A percentile compares a stretch with the other conserved stretches of the same genome.
These are phyloP conservation scores for Saccharomycopsis fibuligera DNA, from an alignment of 805 yeast species.

Conservation along the genomic window DNA sequence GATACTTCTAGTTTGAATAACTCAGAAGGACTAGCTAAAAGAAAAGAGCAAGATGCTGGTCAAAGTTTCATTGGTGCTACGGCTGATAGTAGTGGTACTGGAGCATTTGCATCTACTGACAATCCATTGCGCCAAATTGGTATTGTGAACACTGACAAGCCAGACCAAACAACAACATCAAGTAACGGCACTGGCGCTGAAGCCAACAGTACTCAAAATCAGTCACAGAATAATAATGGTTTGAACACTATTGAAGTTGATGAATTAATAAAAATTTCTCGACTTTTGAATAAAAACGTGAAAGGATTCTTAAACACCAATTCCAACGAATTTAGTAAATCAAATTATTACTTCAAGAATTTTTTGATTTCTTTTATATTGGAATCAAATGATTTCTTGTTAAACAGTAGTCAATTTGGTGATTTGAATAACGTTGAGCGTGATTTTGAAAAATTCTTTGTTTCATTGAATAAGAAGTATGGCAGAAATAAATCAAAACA, in stretches of 20 bases:
- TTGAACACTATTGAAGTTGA: conserved; percentile 3
- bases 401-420: conserved; percentile 9
- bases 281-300: conserved; percentile 6
- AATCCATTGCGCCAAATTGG: background rate
- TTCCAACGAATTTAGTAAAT: conserved; percentile 5
- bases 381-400: conserved; percentile 15
- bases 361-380: conserved; percentile 17
- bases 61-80: too few relatives aligned
- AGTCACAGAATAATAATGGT: background rate
- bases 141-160: background rate
- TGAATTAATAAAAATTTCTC: conserved; percentile 13
- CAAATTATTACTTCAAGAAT: conserved; percentile 14
- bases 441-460: conserved; percentile 1
- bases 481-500: background rate
- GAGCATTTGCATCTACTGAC: background rate
- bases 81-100: background rate
- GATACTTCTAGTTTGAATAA: too few relatives aligned
- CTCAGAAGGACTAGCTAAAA: background rate
- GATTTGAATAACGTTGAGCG: background rate
- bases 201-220: background rate
- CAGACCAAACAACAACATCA: too few relatives aligned
- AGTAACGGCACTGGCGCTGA: too few relatives aligned
- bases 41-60: too few relatives aligned
- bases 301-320: conserved; percentile 1
- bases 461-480: background rate